phyloP scores from a whole-genome alignment of 2,329 filamentous ascomycete species.

The Neurospora sp. region DNA sequence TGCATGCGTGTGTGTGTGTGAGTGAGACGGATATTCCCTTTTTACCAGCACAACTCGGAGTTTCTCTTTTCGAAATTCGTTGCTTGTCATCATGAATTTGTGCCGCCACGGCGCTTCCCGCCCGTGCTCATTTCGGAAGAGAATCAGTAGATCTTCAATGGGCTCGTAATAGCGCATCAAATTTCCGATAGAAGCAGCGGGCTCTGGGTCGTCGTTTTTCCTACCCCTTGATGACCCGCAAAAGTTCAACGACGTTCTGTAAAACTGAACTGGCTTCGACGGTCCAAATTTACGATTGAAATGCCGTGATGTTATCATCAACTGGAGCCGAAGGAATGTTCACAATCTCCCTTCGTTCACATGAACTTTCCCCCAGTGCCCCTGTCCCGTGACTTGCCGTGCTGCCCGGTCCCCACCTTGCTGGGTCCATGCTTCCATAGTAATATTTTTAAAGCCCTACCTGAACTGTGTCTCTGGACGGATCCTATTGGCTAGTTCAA shows the following conservation, averaged over 20 bases:
- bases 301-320: not conserved
- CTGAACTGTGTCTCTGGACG: not conserved
- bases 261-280: not conserved
- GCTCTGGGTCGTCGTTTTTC: not conserved
- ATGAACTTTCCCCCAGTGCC: not conserved
- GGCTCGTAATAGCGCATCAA: not conserved
- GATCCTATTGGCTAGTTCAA: not conserved
- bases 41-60: not conserved
- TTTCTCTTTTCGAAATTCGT: not conserved
- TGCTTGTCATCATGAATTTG: not conserved
- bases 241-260: too few species aligned
- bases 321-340: not conserved
- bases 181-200: not conserved
- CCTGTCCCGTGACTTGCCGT: not conserved
- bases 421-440: not conserved
- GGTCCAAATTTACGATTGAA: not conserved
- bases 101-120: not conserved
- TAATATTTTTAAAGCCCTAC: not conserved
- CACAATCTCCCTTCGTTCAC: not conserved
- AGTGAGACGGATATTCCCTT: not conserved
- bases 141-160: not conserved
- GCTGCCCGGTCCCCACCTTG: not conserved
- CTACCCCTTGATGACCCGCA: too few species aligned
- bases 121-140: not conserved
- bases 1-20: not conserved